These are phyloP conservation scores for Daldinia concentrica DNA, from an alignment of 495 filamentous ascomycete genomes.

Conservation along the genomic window DNA sequence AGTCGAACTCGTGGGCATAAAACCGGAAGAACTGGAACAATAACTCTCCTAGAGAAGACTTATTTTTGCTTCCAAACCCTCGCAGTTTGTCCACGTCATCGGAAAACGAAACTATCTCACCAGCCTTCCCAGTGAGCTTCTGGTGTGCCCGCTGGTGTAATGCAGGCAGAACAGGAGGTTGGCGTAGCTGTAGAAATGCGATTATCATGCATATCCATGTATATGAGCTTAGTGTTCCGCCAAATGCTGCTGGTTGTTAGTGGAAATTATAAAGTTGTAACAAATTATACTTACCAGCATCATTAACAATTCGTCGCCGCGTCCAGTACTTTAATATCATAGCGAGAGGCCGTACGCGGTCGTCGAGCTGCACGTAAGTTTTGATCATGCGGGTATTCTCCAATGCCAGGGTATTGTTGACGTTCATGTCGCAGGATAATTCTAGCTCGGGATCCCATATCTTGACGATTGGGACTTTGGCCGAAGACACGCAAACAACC, in stretches of 20 bases:
- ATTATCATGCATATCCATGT: slow-evolving; percentile 99
- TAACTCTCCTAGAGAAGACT: slow-evolving; percentile 81
- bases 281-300: slow-evolving; percentile 75
- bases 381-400: slow-evolving; percentile 99
- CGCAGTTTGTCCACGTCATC: slow-evolving; percentile 79
- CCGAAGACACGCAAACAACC: slow-evolving; percentile 90
- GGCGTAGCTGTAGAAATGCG: slow-evolving; percentile 90
- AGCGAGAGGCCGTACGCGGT: slow-evolving; percentile 87
- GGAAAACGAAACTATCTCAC: slow-evolving; percentile 77
- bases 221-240: slow-evolving; percentile 95
- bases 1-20: slow-evolving; percentile 93
- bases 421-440: slow-evolving; percentile 97
- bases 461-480: slow-evolving; percentile 98
- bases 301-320: slow-evolving; percentile 88
- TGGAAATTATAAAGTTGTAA: not conserved
- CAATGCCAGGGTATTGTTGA: slow-evolving; percentile 93
- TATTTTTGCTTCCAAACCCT: slow-evolving; percentile 81
- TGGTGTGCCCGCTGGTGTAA: slow-evolving; percentile 80
- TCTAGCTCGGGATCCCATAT: slow-evolving; percentile 95
- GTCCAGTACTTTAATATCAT: slow-evolving; percentile 99
- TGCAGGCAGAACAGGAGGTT: slow-evolving; percentile 86
- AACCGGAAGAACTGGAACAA: slow-evolving; percentile 94
- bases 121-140: slow-evolving; percentile 65
- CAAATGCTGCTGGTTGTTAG: slow-evolving; percentile 68
- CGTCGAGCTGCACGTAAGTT: slow-evolving; percentile 93